Conservation (phyloP, 2,329 filamentous ascomycete species). For the Ophiocordyceps camponoti-rufipedis region DNA sequence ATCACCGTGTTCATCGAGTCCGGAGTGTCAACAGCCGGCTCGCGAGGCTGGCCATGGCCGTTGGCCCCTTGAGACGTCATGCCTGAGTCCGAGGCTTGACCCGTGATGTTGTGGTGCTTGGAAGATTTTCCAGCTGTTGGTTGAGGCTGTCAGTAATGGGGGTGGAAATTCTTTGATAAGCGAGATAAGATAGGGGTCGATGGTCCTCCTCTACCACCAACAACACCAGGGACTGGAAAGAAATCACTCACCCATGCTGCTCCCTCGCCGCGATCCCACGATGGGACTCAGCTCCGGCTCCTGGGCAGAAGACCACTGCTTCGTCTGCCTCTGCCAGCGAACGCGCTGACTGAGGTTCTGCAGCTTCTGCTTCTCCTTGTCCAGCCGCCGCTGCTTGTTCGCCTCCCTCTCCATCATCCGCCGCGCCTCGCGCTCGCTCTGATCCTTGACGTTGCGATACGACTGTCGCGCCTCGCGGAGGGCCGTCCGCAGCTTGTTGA, state of each 20-base stretch:
- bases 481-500: conserved; percentile 13
- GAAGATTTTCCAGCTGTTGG: neutral
- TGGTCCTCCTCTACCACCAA: too few species aligned
- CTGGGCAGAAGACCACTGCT: conserved; percentile 32
- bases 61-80: neutral
- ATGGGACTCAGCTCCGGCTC: conserved; percentile 32
- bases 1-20: conserved; percentile 20
- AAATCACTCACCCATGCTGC: conserved; percentile 7
- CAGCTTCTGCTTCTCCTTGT: conserved; percentile 20
- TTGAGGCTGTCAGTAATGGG: neutral
- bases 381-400: conserved; percentile 24
- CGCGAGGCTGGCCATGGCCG: too few species aligned
- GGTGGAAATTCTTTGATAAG: neutral
- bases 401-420: conserved; percentile 12
- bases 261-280: conserved; percentile 19
- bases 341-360: conserved; percentile 12
- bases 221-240: neutral
- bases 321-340: conserved; percentile 24
- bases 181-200: neutral
- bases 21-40: conserved; percentile 1
- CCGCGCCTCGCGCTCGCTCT: conserved; percentile 26
- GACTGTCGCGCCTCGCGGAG: conserved; percentile 16
- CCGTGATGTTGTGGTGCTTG: neutral
- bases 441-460: conserved; percentile 21
- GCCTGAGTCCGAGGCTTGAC: neutral